Conservation (phyloP, 257 asterid species). For the Euphrasia confusa region DNA sequence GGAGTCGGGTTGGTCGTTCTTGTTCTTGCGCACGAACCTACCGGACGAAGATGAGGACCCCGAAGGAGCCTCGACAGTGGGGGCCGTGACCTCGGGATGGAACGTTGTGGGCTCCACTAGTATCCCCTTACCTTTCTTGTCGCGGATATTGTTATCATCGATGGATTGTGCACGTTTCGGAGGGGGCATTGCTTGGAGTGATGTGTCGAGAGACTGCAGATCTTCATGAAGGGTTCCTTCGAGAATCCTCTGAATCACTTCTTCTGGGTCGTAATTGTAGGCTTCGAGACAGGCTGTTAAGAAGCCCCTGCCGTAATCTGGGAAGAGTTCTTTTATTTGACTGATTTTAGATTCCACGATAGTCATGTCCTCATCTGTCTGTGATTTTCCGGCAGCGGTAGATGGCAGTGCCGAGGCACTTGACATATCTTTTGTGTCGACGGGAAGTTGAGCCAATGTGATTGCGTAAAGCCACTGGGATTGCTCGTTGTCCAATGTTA, state of each 20-base stretch:
- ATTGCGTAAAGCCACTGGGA: slow-evolving; percentile 52
- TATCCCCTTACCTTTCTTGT: slow-evolving; percentile 82
- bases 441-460: slow-evolving; percentile 38
- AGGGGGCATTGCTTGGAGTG: slow-evolving; percentile 54
- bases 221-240: slow-evolving; percentile 91
- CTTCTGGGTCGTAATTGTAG: slow-evolving; percentile 81
- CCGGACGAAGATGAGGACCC: slow-evolving; percentile 56
- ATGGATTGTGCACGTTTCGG: slow-evolving; percentile 36
- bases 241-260: slow-evolving; percentile 88
- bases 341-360: slow-evolving; percentile 81
- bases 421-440: slow-evolving; percentile 25
- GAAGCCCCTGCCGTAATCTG: slow-evolving; percentile 83
- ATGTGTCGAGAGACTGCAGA: slow-evolving; percentile 54
- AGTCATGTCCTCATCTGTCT: slow-evolving; percentile 66
- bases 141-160: slow-evolving; percentile 25
- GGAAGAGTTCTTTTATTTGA: slow-evolving; percentile 92
- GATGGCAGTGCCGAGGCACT: slow-evolving; percentile 27
- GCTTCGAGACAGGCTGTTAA: slow-evolving; percentile 88
- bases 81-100: slow-evolving; percentile 25
- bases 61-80: slow-evolving; percentile 36
- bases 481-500: slow-evolving; percentile 72
- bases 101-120: slow-evolving; percentile 35
- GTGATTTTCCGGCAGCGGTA: slow-evolving; percentile 23
- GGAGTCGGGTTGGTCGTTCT: slow-evolving; percentile 34
- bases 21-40: slow-evolving; percentile 71